Percentiles rank a stretch among this genome's conserved stretches.
These are phyloP conservation scores for Hanseniaspora lachancei DNA, from an alignment of 805 yeast species.

Conservation along the genomic window DNA sequence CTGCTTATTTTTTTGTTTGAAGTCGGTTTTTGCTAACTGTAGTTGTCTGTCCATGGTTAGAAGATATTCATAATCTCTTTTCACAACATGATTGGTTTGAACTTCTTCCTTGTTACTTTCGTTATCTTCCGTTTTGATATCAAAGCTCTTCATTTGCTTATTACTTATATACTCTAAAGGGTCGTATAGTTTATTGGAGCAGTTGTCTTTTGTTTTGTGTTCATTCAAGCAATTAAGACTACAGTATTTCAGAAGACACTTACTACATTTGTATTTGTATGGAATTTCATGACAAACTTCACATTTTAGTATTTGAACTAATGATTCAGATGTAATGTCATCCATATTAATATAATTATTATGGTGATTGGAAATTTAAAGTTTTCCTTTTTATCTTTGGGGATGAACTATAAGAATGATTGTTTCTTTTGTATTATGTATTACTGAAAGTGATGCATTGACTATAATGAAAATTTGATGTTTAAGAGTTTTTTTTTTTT, in stretches of 20 bases:
- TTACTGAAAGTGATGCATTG: no score
- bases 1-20: slow-evolving; percentile 33
- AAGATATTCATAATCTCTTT: slow-evolving; percentile 74
- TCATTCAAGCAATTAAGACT: slow-evolving; percentile 53
- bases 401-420: no score
- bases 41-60: slow-evolving; percentile 46
- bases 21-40: slow-evolving; percentile 44
- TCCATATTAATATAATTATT: not conserved
- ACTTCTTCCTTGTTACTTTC: slow-evolving; percentile 25
- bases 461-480: no score
- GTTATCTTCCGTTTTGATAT: slow-evolving; percentile 23
- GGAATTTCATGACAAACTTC: slow-evolving; percentile 32
- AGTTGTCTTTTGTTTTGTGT: slow-evolving; percentile 51
- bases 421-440: no score
- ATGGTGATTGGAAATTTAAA: not conserved
- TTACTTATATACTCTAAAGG: slow-evolving; percentile 41
- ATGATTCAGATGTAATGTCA: not conserved
- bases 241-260: slow-evolving; percentile 57
- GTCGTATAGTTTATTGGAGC: slow-evolving; percentile 52
- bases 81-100: slow-evolving; percentile 30
- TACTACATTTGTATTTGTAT: slow-evolving; percentile 68
- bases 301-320: slow-evolving; percentile 24
- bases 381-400: no score
- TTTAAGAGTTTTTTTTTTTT: no score
- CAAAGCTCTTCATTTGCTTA: not conserved